phyloP scores from a whole-genome alignment of 1,284 basidiomycete species.

The Apiotrichum porosum region DNA sequence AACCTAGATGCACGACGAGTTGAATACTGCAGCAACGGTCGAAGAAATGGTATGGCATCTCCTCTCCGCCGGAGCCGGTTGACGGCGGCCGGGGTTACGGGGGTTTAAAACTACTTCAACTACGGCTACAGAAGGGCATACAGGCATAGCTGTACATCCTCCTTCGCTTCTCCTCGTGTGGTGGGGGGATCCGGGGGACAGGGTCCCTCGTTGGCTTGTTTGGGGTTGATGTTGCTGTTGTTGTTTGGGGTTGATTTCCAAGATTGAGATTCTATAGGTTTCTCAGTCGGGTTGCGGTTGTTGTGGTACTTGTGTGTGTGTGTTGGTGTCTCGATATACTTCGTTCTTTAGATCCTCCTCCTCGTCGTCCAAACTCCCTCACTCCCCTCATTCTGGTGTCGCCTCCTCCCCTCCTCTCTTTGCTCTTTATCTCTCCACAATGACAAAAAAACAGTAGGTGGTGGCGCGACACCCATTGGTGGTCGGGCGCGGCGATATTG shows the following conservation, averaged over 20 bases:
- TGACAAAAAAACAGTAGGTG: too few relatives aligned
- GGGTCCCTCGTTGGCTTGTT: too few relatives aligned
- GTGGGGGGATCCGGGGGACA: too few relatives aligned
- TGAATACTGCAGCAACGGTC: too few relatives aligned
- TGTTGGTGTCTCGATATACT: neutral
- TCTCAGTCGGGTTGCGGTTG: too few relatives aligned
- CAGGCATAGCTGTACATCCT: too few relatives aligned
- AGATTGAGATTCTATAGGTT: neutral
- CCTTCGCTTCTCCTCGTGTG: too few relatives aligned
- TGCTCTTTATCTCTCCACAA: neutral
- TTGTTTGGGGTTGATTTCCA: neutral
- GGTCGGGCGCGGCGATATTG: too few relatives aligned
- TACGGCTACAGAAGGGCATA: neutral
- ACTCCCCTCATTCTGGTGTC: too few relatives aligned
- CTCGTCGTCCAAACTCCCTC: too few relatives aligned
- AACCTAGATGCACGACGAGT: too few relatives aligned
- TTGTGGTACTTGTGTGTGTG: neutral
- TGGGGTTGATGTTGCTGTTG: neutral
- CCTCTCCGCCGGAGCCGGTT: conserved; percentile 11
- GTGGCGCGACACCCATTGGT: too few relatives aligned
- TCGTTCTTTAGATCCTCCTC: neutral
- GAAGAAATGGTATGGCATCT: conserved; percentile 8
- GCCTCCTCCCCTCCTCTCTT: conserved; percentile 2
- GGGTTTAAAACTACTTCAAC: conserved; percentile 1
- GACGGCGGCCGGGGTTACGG: conserved; percentile 7